Evolutionary conservation across 2,329 filamentous ascomycete species (phyloP), one percentile per base, ranked within the genome.

Genomic region (Cordyceps javanica): DNA sequence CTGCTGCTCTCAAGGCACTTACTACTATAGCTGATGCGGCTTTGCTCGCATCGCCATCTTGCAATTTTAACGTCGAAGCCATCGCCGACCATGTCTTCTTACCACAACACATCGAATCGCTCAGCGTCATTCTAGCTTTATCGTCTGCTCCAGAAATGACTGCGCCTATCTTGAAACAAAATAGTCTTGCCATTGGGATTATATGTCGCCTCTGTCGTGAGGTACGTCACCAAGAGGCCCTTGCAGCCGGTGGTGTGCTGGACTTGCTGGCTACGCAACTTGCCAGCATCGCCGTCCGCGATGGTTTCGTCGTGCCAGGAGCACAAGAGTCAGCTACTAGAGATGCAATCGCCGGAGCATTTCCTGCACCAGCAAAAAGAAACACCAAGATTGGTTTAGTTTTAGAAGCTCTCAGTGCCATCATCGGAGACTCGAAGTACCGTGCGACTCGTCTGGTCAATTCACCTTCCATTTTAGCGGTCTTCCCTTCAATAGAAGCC

Each of bases 341-440:
- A 30, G 79, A 86, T 57, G 81, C 81, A 8, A 67, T 86, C 34
- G 70, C 77, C 54, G 78, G 81, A 8, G 75, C 77, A 21, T 79
- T 90, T 48, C 88, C 88, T 3, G 72, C 78, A 3, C 77, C 87
- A 25, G 83, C 89, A 8, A 80, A 82, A 2, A 73, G 77, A 14
- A 76, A 75, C 16, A 77, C 82, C 26, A 82, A 81, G 60, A 73
- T 96, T 39, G 80, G 85, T 2, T 83, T 85, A 10, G 82, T 96
- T 19, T 74, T 97, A 7, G 87, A 91, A 61, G 90, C 92, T 0
- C 82, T 96, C 52, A 81, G 86, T 21, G 81, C 86, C 46, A 88
- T 97, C 49, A 82, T 96, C 51, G 82, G 86, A 60, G 84, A 90
- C 65, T 97, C 93, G 0, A 87, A 86, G 63, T 89, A 87, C 70